Conservation (phyloP, 179 eudicot species). For the Patellifolia procumbens region DNA sequence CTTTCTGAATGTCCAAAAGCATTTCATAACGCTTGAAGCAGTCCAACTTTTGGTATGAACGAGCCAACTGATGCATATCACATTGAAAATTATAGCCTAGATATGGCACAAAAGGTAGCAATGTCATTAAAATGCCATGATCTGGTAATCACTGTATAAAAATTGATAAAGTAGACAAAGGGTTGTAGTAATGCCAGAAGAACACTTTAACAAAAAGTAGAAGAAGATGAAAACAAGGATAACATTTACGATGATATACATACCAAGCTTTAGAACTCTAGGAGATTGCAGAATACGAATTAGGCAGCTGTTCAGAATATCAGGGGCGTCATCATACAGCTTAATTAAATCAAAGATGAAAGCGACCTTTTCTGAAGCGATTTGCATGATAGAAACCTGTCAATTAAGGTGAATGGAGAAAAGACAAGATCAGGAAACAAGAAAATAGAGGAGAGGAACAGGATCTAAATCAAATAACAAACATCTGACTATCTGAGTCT, state of each 20-base stretch:
- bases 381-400: slow-evolving; percentile 98
- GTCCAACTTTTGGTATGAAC: slow-evolving; percentile 63
- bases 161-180: too few relatives aligned
- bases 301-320: slow-evolving; percentile 68
- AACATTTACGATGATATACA: slow-evolving; percentile 15
- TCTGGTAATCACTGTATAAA: slow-evolving; percentile 10
- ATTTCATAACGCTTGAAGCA: slow-evolving; percentile 91
- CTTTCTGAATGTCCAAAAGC: slow-evolving; percentile 91
- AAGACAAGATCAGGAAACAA: neutral
- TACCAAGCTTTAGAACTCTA: slow-evolving; percentile 88
- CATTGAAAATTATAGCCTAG: slow-evolving; percentile 93
- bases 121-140: slow-evolving; percentile 1
- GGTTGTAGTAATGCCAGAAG: neutral
- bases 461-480: neutral
- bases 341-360: slow-evolving; percentile 87
- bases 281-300: slow-evolving; percentile 79
- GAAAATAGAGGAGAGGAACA: neutral
- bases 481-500: too few relatives aligned
- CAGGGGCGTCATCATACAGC: slow-evolving; percentile 64
- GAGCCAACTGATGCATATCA: slow-evolving; percentile 73
- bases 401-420: slow-evolving; percentile 14
- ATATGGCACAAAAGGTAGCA: slow-evolving; percentile 16
- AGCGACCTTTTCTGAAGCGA: slow-evolving; percentile 82
- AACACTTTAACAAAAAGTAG: neutral
- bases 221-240: slow-evolving; percentile 1